Conservation (phyloP, 2,329 filamentous ascomycete genomes). For the Colletotrichum gloeosporioides region DNA sequence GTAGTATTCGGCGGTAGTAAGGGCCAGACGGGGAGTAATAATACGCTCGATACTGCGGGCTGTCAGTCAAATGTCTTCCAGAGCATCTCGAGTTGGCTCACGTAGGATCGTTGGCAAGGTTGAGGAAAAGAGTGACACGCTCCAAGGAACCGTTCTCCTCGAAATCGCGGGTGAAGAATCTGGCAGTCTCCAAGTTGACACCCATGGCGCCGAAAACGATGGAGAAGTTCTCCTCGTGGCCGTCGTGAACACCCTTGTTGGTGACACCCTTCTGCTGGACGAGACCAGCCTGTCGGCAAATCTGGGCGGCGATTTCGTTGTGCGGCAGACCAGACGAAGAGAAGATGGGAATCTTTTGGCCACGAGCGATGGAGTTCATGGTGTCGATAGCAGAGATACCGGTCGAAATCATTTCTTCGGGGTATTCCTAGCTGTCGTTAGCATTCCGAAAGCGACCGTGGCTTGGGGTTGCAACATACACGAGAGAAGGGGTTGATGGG, state of each 20-base stretch:
- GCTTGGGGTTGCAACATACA: conserved; percentile 56
- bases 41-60: conserved; percentile 90
- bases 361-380: conserved; percentile 97
- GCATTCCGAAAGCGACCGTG: background rate
- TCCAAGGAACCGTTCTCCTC: conserved; percentile 99
- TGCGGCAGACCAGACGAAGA: conserved; percentile 97
- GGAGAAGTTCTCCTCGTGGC: conserved; percentile 98
- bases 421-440: conserved; percentile 74
- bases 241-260: conserved; percentile 95
- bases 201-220: conserved; percentile 99
- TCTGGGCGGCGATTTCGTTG: conserved; percentile 99
- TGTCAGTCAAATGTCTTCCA: conserved; percentile 14
- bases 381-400: conserved; percentile 99
- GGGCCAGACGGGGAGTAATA: conserved; percentile 95
- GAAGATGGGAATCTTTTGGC: conserved; percentile 99
- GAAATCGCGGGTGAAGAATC: conserved; percentile 98
- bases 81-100: too few relatives aligned
- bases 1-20: conserved; percentile 99
- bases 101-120: conserved; percentile 99
- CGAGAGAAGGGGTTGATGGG: conserved; percentile 98
- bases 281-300: conserved; percentile 94
- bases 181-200: conserved; percentile 98
- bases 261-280: conserved; percentile 79
- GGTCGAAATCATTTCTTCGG: conserved; percentile 99
- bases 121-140: conserved; percentile 95